Percentiles rank a stretch among this genome's conserved stretches.
These are phyloP conservation scores for Sungouiozyma intestinalis DNA, from an alignment of 805 yeast genomes.

Conservation along the genomic window DNA sequence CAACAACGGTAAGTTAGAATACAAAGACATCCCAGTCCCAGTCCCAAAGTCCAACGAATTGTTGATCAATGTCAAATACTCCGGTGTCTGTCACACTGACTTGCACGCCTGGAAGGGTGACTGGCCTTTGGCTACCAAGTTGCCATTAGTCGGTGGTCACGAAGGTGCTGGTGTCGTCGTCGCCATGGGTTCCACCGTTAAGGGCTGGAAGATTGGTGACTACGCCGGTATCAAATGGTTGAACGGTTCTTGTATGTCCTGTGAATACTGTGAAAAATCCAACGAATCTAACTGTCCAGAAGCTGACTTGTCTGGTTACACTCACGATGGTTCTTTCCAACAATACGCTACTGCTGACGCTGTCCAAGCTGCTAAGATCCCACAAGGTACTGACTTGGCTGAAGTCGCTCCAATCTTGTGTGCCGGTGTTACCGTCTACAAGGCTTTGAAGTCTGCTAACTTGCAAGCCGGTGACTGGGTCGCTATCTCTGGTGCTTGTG, in stretches of 20 bases:
- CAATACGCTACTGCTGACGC: slow-evolving; percentile 59
- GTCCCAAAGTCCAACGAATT: slow-evolving; percentile 53
- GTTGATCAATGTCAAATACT: slow-evolving; percentile 56
- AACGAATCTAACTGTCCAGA: slow-evolving; percentile 56
- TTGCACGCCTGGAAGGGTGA: slow-evolving; percentile 69
- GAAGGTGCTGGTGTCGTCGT: slow-evolving; percentile 69
- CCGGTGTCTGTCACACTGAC: slow-evolving; percentile 70
- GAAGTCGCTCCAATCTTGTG: slow-evolving; percentile 53
- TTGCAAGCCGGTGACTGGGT: slow-evolving; percentile 61
- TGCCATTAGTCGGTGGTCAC: slow-evolving; percentile 63
- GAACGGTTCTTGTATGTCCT: slow-evolving; percentile 53
- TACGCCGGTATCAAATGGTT: slow-evolving; percentile 62
- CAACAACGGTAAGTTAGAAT: slow-evolving; percentile 35
- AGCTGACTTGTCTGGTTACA: slow-evolving; percentile 65
- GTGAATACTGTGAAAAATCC: slow-evolving; percentile 52
- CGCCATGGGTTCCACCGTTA: slow-evolving; percentile 49
- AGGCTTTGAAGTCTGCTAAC: slow-evolving; percentile 52
- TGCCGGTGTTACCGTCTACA: slow-evolving; percentile 61
- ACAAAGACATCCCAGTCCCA: slow-evolving; percentile 48
- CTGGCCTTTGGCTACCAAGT: slow-evolving; percentile 50
- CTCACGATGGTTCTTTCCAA: slow-evolving; percentile 62
- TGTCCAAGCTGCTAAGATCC: slow-evolving; percentile 51
- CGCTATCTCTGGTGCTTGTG: slow-evolving; percentile 69
- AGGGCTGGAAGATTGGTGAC: slow-evolving; percentile 53
- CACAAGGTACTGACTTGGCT: slow-evolving; percentile 44